These are phyloP conservation scores for Coniochaeta sp. DNA, from an alignment of 2,329 filamentous ascomycete genomes.

Conservation along the genomic window DNA sequence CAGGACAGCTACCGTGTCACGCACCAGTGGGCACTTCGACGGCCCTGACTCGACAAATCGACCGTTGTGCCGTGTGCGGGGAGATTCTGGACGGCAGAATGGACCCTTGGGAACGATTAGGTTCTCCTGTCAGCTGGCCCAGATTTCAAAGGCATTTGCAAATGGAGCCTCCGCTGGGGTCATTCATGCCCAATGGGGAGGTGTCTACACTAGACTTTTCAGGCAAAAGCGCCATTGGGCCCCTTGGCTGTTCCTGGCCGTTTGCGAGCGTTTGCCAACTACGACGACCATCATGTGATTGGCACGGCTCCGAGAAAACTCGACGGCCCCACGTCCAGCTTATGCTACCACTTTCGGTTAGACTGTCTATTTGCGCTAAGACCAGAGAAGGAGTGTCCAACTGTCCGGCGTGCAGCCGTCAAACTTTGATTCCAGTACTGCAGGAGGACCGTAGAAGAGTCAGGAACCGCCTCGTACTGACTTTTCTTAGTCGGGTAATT, in stretches of 20 bases:
- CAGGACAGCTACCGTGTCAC: too few relatives aligned
- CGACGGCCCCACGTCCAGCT: not conserved
- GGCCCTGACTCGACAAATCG: not conserved
- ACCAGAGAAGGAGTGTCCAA: not conserved
- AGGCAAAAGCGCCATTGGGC: not conserved
- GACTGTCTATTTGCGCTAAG: not conserved
- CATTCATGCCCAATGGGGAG: not conserved
- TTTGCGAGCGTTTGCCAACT: not conserved
- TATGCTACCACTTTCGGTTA: not conserved
- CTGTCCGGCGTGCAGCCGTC: not conserved
- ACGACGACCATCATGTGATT: not conserved
- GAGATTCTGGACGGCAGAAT: not conserved
- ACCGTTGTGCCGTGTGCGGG: not conserved
- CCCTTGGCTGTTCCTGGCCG: not conserved
- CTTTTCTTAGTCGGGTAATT: too few relatives aligned
- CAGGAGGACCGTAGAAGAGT: too few relatives aligned
- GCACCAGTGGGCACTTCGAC: not conserved
- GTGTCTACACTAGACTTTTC: not conserved
- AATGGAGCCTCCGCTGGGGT: not conserved
- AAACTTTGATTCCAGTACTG: too few relatives aligned
- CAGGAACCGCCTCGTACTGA: too few relatives aligned
- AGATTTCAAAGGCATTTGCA: not conserved
- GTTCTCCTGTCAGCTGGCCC: not conserved
- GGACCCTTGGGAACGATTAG: not conserved
- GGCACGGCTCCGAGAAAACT: not conserved